Base-by-base conservation (phyloP, 305 asterid species). In the Fraxinus velutina region DNA sequence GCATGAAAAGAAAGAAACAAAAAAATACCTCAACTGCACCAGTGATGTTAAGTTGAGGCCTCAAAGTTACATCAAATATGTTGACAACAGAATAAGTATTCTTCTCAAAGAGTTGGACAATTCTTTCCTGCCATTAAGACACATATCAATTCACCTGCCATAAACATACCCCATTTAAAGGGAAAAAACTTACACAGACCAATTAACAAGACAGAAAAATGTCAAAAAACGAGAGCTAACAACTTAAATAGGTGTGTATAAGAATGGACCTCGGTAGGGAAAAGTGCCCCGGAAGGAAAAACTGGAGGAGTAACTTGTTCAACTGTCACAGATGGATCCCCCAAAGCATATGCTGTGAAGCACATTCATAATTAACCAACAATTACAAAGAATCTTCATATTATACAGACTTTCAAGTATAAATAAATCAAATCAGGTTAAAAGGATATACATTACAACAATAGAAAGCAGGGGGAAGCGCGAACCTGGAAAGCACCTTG, bases 1-100 rank as follows among this genome's bases (percentile, higher is more conserved):
- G 75, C 60, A 66, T 19, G 68, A 60, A 17, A 2, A 73, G 68
- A 71, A 52, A 79, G 4, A 76, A 5, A n/a, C 80, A 73, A 70
- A 32, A 71, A 17, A 64, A n/a, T 89, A 95, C 99, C 99, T 96
- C 98, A 36, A 96, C 98, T 4, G 90, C 91, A 75, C 99, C 99
- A 1, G 97, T 88, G 77, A 88, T 76, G 84, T 90, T 96, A 78
- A 96, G 93, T 78, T 92, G 93, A 17, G 99, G 99, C 79, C 97
- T 88, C 85, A 96, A 84, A 21, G 97, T 91, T 66, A 94, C 97
- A 85, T 96, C 99, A 85, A 94, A 96, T 86, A 96, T 96, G 94
- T 96, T 96, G 90, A 93, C 98, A 78, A 94, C 99, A 22, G 97
- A 87, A 84, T 94, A 89, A 22, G 99, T 96, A 74, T 94, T 96